Evolutionary conservation across 345 rosid genomes (phyloP).

Genomic region (Heritiera littoralis): DNA sequence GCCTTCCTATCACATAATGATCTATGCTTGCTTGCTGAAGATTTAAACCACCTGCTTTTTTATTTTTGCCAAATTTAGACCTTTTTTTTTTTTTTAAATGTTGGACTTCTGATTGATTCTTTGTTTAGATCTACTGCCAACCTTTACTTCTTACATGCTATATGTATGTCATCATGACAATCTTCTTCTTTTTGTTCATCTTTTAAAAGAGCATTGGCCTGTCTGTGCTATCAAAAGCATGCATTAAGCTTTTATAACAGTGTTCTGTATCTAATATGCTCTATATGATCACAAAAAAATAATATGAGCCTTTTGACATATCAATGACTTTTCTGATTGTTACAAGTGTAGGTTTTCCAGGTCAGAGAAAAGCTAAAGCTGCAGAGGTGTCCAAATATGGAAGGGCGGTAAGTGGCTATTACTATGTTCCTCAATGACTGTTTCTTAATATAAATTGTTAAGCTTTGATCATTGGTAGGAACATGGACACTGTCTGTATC

Average conservation of each 20-base stretch:
- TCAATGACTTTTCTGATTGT: conserved; percentile 2
- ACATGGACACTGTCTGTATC: conserved; percentile 1
- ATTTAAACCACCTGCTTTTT: neutral
- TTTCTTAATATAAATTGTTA: neutral
- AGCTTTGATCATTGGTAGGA: neutral
- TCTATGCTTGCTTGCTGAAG: neutral
- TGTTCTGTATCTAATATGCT: neutral
- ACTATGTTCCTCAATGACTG: neutral
- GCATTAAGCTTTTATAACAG: neutral
- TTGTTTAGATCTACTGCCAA: neutral
- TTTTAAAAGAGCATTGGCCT: neutral
- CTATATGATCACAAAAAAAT: neutral
- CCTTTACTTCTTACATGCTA: neutral
- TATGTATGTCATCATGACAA: neutral
- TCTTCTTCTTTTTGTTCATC: neutral
- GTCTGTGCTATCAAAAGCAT: neutral
- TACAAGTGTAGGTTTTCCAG: conserved; percentile 34
- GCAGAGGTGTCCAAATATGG: conserved; percentile 46
- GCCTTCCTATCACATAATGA: neutral
- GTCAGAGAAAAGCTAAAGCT: conserved; percentile 38
- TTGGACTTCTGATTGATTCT: neutral
- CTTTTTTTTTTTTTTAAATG: neutral
- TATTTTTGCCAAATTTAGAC: neutral
- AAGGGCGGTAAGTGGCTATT: conserved; percentile 38
- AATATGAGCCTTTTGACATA: neutral